Base-by-base conservation (phyloP, 257 asterid species). In the Nicotiana noctiflora region DNA sequence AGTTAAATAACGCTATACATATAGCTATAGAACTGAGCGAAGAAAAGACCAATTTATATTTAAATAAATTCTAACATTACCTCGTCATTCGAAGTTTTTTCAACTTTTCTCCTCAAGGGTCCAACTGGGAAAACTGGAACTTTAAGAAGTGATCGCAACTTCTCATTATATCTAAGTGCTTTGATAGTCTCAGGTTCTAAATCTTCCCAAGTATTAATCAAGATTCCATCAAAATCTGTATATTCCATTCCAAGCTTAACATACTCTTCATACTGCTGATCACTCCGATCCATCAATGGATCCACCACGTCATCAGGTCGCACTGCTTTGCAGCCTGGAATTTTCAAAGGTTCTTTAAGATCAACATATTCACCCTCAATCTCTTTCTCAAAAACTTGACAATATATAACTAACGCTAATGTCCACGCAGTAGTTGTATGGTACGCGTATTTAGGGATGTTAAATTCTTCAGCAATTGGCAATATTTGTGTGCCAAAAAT, bases 201-300 rank as follows among this genome's bases (percentile, higher is more conserved):
- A 51, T 68, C 83, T 14, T 82, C 81, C 83, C 83, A 82, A 3
- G 87, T 81, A 32, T 84, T 84, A 19, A 75, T 15, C 70, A 84
- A 53, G 2, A 84, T 52, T 4, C 85, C 85, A 44, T 63, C 79
- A 2, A 46, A 65, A 3, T 0, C 8, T 2, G 9, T 0, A 17
- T 59, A 74, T 62, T 52, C 84, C 4, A 65, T 79, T 40, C 75
- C 82, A 4, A 60, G 63, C 7, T 37, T 15, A 2, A 85, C 2
- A 46, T 70, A 78, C 7, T 82, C 84, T 0, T 32, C 14, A 25
- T 82, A 79, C 8, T 85, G 76, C 8, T 40, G 68, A 29, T 44
- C 25, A 1, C 8, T 63, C 11, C 85, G 79, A 37, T 82, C 75
- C 56, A 79, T 3, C 79, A 82, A 29, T 4, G 78, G 79, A 19